Percentiles rank a stretch among this genome's conserved stretches.
These are phyloP conservation scores for Alloteropsis semialata DNA, from an alignment of 176 grass and related monocot species.

Conservation along the genomic window DNA sequence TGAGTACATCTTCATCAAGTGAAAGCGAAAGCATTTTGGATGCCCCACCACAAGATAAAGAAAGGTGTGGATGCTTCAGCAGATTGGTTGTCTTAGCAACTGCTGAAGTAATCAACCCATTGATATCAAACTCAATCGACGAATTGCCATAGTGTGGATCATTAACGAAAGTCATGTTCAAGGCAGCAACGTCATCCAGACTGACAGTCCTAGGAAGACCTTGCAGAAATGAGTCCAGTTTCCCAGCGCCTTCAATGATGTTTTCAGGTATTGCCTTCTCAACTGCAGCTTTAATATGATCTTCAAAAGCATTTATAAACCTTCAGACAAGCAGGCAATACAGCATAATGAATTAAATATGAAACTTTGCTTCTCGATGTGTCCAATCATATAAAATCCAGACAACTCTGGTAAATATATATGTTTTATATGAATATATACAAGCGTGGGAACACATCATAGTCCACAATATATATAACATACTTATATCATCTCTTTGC, in stretches of 20 bases:
- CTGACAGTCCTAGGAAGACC: conserved; percentile 62
- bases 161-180: conserved; percentile 81
- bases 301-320: conserved; percentile 88
- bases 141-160: conserved; percentile 65
- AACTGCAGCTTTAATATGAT: conserved; percentile 82
- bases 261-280: conserved; percentile 81
- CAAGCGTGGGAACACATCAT: neutral
- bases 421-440: conserved; percentile 12
- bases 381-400: conserved; percentile 2
- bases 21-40: conserved; percentile 81
- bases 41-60: conserved; percentile 57
- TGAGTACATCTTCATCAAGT: conserved; percentile 83
- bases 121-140: conserved; percentile 81
- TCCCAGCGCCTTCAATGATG: conserved; percentile 60
- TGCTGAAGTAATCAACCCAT: conserved; percentile 66
- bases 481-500: neutral
- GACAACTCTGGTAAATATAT: neutral
- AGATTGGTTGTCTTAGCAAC: conserved; percentile 42
- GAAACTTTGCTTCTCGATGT: conserved; percentile 9
- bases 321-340: conserved; percentile 47
- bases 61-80: conserved; percentile 44
- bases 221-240: conserved; percentile 79
- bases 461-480: neutral
- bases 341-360: conserved; percentile 9
- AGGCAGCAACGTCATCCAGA: conserved; percentile 60